Percentiles rank a stretch among this genome's conserved stretches.
These are phyloP conservation scores for Ilyonectria destructans DNA, from an alignment of 2,329 filamentous ascomycete species.

Conservation along the genomic window DNA sequence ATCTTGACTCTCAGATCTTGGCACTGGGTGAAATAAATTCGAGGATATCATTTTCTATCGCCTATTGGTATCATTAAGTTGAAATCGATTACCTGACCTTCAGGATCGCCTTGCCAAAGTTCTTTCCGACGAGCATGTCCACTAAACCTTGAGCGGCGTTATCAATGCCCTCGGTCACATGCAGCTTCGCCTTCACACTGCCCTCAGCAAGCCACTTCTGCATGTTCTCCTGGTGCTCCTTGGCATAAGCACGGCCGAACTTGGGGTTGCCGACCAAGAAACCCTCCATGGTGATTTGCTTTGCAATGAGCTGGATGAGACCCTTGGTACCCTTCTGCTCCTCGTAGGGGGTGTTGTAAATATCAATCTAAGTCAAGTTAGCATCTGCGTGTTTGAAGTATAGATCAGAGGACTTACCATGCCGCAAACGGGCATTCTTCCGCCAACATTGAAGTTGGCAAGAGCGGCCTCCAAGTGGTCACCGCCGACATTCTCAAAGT, in stretches of 20 bases:
- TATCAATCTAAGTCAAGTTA: slow-evolving; percentile 68
- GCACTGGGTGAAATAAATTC: neutral
- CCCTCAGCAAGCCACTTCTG: slow-evolving; percentile 84
- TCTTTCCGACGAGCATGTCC: slow-evolving; percentile 83
- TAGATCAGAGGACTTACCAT: slow-evolving; percentile 63
- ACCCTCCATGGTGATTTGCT: slow-evolving; percentile 80
- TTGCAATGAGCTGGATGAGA: slow-evolving; percentile 75
- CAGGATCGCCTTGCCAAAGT: slow-evolving; percentile 89
- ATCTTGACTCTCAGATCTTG: neutral
- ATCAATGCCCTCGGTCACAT: slow-evolving; percentile 83
- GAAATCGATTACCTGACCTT: slow-evolving; percentile 63
- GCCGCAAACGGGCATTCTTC: slow-evolving; percentile 76
- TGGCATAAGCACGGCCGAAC: slow-evolving; percentile 76
- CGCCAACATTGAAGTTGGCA: slow-evolving; percentile 69
- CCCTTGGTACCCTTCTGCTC: slow-evolving; percentile 79
- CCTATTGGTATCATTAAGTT: neutral
- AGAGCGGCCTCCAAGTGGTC: slow-evolving; percentile 67
- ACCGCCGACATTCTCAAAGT: slow-evolving; percentile 70
- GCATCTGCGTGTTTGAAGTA: rapidly evolving
- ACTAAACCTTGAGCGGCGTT: slow-evolving; percentile 83
- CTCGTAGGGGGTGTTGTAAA: slow-evolving; percentile 76
- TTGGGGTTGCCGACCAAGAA: slow-evolving; percentile 81
- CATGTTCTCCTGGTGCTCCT: slow-evolving; percentile 84
- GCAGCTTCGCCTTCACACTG: slow-evolving; percentile 79
- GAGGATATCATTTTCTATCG: neutral